Conservation (phyloP, 371 early-diverging fungal genomes). For the Funneliformis caledonium region DNA sequence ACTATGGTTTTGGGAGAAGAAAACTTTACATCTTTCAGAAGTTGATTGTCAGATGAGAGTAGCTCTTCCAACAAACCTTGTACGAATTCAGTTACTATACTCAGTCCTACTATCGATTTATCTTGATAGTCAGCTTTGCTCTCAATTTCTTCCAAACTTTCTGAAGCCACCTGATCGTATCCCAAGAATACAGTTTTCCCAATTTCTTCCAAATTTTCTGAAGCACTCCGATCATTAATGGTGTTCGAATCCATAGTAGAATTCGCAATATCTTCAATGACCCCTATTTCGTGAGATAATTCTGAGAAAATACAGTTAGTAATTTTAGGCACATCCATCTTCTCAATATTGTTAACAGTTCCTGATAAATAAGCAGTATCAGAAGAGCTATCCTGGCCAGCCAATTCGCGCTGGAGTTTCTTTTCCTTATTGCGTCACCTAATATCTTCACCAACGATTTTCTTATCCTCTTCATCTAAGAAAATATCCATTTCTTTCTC, state of each 20-base stretch:
- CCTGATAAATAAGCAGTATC: background rate
- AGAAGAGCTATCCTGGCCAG: background rate
- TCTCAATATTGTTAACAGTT: constrained; percentile 15
- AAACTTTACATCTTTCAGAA: no score
- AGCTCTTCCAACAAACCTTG: no score
- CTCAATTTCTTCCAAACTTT: no score
- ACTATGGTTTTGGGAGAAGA: no score
- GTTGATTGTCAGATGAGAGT: no score
- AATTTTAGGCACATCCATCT: background rate
- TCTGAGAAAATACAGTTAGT: background rate
- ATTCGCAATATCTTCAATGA: constrained; percentile 6
- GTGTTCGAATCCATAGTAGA: background rate
- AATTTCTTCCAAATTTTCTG: no score
- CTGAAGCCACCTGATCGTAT: no score
- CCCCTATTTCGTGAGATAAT: background rate
- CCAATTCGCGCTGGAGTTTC: no score
- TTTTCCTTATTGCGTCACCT: background rate
- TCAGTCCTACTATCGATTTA: background rate
- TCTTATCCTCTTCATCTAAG: background rate
- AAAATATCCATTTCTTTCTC: background rate
- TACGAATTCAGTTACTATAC: background rate
- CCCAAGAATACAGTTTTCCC: no score
- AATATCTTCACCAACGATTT: background rate
- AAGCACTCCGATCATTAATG: no score
- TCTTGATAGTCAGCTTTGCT: no score